Evolutionary conservation across 106 monocot species (phyloP).

Genomic region (Vanilla planifolia): DNA sequence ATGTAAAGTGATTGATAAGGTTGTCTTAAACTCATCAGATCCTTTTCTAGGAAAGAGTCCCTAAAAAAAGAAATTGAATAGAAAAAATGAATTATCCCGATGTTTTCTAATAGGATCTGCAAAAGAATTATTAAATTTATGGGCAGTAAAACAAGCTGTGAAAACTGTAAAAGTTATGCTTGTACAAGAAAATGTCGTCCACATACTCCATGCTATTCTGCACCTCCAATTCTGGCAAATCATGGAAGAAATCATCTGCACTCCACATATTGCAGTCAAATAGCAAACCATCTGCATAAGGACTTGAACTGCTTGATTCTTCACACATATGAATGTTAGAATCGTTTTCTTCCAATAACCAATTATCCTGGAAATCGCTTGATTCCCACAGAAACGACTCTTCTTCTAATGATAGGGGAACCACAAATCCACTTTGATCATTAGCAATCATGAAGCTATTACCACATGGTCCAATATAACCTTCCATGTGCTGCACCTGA

Average conservation of each 20-base stretch:
- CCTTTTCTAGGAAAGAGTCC: slow-evolving; percentile 21
- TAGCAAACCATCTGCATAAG: not conserved
- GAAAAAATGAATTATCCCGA: not conserved
- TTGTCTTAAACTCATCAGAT: slow-evolving; percentile 6
- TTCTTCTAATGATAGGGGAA: not conserved
- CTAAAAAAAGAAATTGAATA: slow-evolving; percentile 16
- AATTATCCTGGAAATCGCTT: not conserved
- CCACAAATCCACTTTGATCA: not conserved
- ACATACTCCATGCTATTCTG: slow-evolving; percentile 19
- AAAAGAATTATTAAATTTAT: slow-evolving; percentile 1
- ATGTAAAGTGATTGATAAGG: slow-evolving; percentile 6
- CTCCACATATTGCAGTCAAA: not conserved
- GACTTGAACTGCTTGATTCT: not conserved
- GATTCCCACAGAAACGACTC: not conserved
- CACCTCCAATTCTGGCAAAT: slow-evolving; percentile 9
- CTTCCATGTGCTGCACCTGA: not conserved
- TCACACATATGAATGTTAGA: not conserved
- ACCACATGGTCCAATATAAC: not conserved
- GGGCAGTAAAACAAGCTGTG: slow-evolving; percentile 7
- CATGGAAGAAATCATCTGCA: slow-evolving; percentile 15
- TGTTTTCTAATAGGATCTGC: not conserved
- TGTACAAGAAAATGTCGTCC: slow-evolving; percentile 37
- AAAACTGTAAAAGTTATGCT: slow-evolving; percentile 14
- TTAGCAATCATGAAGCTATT: not conserved
- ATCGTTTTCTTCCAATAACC: not conserved